Evolutionary conservation across 371 early-diverging fungal species (phyloP).

Genomic region (Basidiobolus meristosporus): DNA sequence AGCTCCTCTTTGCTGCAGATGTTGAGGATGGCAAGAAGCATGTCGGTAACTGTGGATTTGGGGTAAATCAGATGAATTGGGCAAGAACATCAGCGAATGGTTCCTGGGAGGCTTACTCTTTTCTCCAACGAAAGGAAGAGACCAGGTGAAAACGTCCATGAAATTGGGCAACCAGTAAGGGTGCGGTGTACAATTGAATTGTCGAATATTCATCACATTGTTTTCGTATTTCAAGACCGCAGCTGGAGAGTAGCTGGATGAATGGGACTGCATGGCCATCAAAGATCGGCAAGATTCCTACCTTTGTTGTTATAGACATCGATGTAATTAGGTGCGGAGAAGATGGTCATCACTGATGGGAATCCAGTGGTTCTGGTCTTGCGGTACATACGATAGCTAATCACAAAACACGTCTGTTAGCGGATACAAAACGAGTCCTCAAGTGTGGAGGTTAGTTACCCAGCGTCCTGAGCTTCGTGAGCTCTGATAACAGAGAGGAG

Average conservation of each 20-base stretch:
- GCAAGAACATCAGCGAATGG: not conserved
- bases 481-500: conserved; percentile 87
- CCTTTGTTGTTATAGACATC: conserved; percentile 95
- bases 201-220: conserved; percentile 89
- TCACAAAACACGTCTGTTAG: not conserved
- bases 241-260: conserved; percentile 17
- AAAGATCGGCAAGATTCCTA: conserved; percentile 1
- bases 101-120: conserved; percentile 44
- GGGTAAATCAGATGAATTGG: not conserved
- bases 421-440: not conserved
- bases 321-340: conserved; percentile 93
- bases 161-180: conserved; percentile 95
- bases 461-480: conserved; percentile 96
- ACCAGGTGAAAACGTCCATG: conserved; percentile 96
- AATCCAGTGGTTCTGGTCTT: conserved; percentile 84
- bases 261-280: not conserved
- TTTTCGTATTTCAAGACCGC: conserved; percentile 91
- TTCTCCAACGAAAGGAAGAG: conserved; percentile 94
- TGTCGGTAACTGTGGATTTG: conserved; percentile 70
- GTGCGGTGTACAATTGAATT: conserved; percentile 60
- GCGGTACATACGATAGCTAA: conserved; percentile 79
- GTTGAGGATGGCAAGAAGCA: conserved; percentile 82
- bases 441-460: conserved; percentile 16
- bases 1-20: conserved; percentile 69
- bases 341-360: conserved; percentile 91